Base-by-base conservation (phyloP, 805 yeast genomes). In the Candida michaelii region DNA sequence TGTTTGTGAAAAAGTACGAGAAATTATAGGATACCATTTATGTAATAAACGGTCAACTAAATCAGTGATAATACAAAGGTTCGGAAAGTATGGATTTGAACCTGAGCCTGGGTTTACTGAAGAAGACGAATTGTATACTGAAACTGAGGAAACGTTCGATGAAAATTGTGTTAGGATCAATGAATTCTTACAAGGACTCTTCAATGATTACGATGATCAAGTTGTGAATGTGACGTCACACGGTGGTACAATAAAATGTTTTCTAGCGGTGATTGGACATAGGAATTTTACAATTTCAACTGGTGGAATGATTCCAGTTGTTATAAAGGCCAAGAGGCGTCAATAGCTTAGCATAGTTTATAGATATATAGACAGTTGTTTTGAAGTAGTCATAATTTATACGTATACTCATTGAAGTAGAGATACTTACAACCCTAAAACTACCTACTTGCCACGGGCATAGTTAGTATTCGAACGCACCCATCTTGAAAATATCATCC, bases 241-340 rank as follows among this genome's bases (percentile, higher is more conserved):
- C 52, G 72, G 77, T n/a, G 82, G 81, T 1, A 66, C 75, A n/a
- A 74, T 76, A 32, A 58, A 74, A 32, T 65, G 76, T 13, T 67
- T 76, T 39, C 56, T 77, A 33, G 52, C 65, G 42, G 81, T 71
- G 1, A 48, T 71, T 36, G 67, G 72, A 2, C 86, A 82, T 55
- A 66, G 85, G 40, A 63, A 67, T 12, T 75, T 80, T 51, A 69
- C 79, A 16, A 73, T 82, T 36, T 73, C 80, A 25, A 81, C 87
- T 1, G 85, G 86, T 7, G 83, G 83, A 12, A 73, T 80, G 71
- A 77, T 82, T n/a, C 81, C 82, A 3, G 67, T 77, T 23, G 76
- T 80, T 3, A 71, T 81, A 14, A 76, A 76, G 53, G 83, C 46
- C 10, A 53, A 62, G 8, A 45, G 27, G 23, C 23, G 23, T 21